A percentile compares a stretch with the other conserved stretches of the same genome.
phyloP scores from a whole-genome alignment of 495 filamentous ascomycete genomes.

The Hypoxylon perforatum region DNA sequence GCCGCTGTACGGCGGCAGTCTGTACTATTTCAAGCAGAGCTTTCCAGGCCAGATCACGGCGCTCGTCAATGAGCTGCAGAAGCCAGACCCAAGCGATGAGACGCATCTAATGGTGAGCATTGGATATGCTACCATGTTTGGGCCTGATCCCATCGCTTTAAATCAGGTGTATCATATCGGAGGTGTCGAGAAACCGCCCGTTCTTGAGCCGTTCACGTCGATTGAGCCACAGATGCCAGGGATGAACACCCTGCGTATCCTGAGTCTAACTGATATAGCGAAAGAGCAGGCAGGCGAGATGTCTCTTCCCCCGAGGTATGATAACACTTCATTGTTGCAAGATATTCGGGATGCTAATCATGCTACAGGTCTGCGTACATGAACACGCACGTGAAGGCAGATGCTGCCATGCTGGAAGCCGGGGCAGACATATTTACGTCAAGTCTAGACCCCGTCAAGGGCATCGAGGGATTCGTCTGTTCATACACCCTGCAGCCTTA shows the following conservation, averaged over 20 bases:
- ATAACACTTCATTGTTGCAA: not conserved
- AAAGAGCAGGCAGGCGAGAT: slow-evolving; percentile 11
- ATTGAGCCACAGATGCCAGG: slow-evolving; percentile 23
- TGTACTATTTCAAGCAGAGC: not conserved
- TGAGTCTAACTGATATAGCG: not conserved
- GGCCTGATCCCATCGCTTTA: not conserved
- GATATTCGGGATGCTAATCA: not conserved
- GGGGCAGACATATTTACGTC: slow-evolving; percentile 18
- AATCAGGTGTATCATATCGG: slow-evolving; percentile 36
- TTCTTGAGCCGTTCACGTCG: slow-evolving; percentile 19
- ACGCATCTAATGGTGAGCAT: not conserved
- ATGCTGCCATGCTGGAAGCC: slow-evolving; percentile 27
- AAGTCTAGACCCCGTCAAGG: slow-evolving; percentile 23
- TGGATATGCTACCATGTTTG: not conserved
- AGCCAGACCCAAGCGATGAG: not conserved
- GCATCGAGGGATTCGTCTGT: slow-evolving; percentile 3
- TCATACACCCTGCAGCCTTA: slow-evolving; percentile 45
- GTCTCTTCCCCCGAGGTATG: not conserved
- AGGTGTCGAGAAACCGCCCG: slow-evolving; percentile 21
- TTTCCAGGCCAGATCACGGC: not conserved
- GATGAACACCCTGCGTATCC: not conserved
- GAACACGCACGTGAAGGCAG: slow-evolving; percentile 35
- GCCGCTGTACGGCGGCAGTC: not conserved
- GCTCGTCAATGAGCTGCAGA: not conserved
- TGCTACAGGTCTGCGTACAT: slow-evolving; percentile 27